phyloP scores from a whole-genome alignment of 352 stramenopile genomes.

The Globisporangium carolinianum region DNA sequence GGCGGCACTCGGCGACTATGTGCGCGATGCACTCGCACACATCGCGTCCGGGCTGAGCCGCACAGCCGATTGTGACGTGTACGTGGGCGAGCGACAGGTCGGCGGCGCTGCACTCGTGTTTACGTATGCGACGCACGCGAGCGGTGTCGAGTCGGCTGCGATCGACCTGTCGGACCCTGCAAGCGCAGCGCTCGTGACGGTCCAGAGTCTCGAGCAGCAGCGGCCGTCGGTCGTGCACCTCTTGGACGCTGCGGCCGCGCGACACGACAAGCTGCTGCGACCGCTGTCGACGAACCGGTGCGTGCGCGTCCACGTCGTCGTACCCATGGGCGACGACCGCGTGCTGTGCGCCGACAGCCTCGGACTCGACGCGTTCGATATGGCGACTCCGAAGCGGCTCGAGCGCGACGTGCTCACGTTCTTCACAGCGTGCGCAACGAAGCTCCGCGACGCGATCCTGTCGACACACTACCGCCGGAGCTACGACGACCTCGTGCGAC shows the following conservation, averaged over 20 bases:
- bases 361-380: conserved; percentile 29
- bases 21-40: conserved; percentile 23
- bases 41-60: conserved; percentile 23
- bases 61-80: conserved; percentile 29
- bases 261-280: conserved; percentile 16
- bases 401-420: conserved; percentile 54
- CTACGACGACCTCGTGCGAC: conserved; percentile 36
- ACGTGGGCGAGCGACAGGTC: conserved; percentile 33
- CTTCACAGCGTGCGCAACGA: conserved; percentile 22
- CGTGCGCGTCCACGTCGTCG: conserved; percentile 27
- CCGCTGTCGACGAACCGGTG: conserved; percentile 21
- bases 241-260: conserved; percentile 9
- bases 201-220: conserved; percentile 43
- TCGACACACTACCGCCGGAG: conserved; percentile 28
- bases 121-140: conserved; percentile 24
- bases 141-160: conserved; percentile 37
- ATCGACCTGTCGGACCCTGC: conserved; percentile 21
- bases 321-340: conserved; percentile 44
- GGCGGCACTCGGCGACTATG: conserved; percentile 14
- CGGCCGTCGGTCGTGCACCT: conserved; percentile 25
- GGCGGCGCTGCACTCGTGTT: conserved; percentile 14
- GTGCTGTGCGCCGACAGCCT: conserved; percentile 61
- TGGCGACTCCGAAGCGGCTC: conserved; percentile 22
- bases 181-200: conserved; percentile 25
- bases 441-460: conserved; percentile 29